Percentiles rank a stretch among this genome's conserved stretches.
These are phyloP conservation scores for Aureobasidium sp. DNA, from an alignment of 2,329 filamentous ascomycete genomes.

Conservation along the genomic window DNA sequence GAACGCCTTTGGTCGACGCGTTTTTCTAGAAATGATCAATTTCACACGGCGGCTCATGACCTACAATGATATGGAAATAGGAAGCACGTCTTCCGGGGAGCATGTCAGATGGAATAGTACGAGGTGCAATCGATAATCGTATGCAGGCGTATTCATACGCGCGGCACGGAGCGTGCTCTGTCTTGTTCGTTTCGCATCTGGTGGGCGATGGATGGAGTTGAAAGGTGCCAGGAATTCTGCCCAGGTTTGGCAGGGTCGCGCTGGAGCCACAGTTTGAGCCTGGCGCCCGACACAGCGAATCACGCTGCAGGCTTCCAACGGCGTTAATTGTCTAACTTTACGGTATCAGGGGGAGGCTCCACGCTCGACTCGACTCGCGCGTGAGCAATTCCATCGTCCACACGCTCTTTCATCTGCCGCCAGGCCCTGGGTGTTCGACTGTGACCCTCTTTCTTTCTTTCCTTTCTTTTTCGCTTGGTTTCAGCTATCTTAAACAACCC, in stretches of 20 bases:
- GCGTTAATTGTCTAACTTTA: slow-evolving; percentile 5
- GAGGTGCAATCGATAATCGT: neutral
- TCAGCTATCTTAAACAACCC: neutral
- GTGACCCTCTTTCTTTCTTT: neutral
- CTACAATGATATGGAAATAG: too few species aligned
- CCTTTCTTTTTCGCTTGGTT: neutral
- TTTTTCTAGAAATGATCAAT: neutral
- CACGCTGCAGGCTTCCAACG: neutral
- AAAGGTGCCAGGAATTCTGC: neutral
- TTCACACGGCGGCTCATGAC: neutral
- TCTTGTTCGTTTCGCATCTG: neutral
- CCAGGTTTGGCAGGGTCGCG: neutral
- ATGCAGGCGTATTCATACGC: neutral
- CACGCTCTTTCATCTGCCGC: neutral
- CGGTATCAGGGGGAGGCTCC: slow-evolving; percentile 5
- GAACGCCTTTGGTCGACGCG: neutral
- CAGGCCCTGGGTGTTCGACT: neutral
- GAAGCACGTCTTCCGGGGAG: neutral
- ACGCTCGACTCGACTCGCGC: slow-evolving; percentile 4
- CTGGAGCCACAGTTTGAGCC: neutral
- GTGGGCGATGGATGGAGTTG: neutral
- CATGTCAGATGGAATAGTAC: too few species aligned
- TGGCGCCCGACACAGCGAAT: neutral
- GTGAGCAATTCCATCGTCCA: slow-evolving; percentile 1
- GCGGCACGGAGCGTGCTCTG: neutral